A percentile compares a stretch with the other conserved stretches of the same genome.
Conservation (phyloP, 495 filamentous ascomycete genomes). For the Terfezia boudieri region DNA sequence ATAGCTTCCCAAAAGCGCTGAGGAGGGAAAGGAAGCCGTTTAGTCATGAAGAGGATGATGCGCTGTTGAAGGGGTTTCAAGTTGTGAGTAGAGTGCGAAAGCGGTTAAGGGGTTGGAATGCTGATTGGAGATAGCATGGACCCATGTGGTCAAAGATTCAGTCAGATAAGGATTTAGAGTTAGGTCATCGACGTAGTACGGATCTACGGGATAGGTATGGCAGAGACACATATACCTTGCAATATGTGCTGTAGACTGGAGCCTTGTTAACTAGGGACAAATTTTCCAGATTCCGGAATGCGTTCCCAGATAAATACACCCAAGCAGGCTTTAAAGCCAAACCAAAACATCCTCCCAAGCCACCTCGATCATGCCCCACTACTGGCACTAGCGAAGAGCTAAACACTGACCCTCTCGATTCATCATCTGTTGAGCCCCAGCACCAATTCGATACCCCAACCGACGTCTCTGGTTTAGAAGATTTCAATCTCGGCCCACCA, state of each 20-base stretch:
- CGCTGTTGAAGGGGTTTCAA: conserved; percentile 16
- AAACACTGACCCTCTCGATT: conserved; percentile 5
- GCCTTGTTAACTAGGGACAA: too few species aligned
- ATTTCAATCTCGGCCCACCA: neutral
- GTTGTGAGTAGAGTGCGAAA: conserved; percentile 7
- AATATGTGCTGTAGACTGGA: neutral
- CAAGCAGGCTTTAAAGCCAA: conserved; percentile 18
- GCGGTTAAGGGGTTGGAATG: too few species aligned
- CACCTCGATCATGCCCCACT: conserved; percentile 9
- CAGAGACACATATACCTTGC: conserved; percentile 2
- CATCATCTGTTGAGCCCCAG: neutral
- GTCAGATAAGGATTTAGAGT: conserved; percentile 9
- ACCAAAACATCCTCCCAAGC: conserved; percentile 15
- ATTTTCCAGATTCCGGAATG: conserved; percentile 14
- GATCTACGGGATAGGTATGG: conserved; percentile 19
- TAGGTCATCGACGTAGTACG: conserved; percentile 18
- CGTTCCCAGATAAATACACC: conserved; percentile 17
- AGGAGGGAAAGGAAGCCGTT: conserved; percentile 2
- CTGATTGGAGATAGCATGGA: conserved; percentile 9
- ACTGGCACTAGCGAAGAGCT: conserved; percentile 5
- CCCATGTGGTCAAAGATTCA: conserved; percentile 20
- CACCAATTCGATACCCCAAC: neutral
- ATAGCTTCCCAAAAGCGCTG: neutral
- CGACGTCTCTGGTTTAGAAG: neutral
- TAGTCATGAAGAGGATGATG: conserved; percentile 14